These are phyloP conservation scores for Phytophthora vignae DNA, from an alignment of 352 stramenopile genomes.

Conservation along the genomic window DNA sequence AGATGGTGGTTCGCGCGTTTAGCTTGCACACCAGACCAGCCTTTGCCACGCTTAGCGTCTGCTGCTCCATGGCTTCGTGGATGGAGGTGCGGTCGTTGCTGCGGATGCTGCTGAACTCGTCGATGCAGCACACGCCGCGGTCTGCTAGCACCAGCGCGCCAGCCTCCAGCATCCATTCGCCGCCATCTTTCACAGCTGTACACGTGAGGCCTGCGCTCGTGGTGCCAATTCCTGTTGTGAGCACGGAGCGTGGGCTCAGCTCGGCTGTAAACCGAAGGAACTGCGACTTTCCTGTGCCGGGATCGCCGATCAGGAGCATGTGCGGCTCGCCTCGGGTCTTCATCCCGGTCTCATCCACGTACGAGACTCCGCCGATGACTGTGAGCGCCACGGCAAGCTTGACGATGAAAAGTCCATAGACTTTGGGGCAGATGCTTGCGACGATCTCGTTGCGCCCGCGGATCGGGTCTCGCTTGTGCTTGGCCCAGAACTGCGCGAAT, in stretches of 20 bases:
- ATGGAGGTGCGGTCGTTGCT: constrained; percentile 94
- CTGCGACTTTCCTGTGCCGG: constrained; percentile 93
- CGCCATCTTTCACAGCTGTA: constrained; percentile 95
- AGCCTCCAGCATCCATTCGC: constrained; percentile 97
- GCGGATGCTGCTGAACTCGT: constrained; percentile 97
- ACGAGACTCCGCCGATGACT: constrained; percentile 91
- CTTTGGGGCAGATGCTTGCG: constrained; percentile 93
- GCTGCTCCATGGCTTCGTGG: constrained; percentile 98
- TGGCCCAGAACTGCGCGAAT: constrained; percentile 93
- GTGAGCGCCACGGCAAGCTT: constrained; percentile 95
- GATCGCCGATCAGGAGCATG: constrained; percentile 87
- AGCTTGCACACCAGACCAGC: constrained; percentile 97
- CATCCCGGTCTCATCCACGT: constrained; percentile 74
- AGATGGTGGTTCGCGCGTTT: constrained; percentile 95
- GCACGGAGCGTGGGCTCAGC: constrained; percentile 93
- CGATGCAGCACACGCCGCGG: constrained; percentile 96
- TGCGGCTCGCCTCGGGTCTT: constrained; percentile 87
- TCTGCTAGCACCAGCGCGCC: constrained; percentile 94
- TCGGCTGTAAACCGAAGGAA: constrained; percentile 97
- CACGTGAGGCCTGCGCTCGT: constrained; percentile 97
- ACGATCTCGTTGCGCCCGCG: constrained; percentile 92
- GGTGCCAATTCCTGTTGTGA: constrained; percentile 97
- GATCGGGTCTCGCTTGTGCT: constrained; percentile 55
- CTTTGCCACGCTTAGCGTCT: constrained; percentile 97
- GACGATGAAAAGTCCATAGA: constrained; percentile 94